A percentile compares a stretch with the other conserved stretches of the same genome.
These are phyloP conservation scores for Diutina sp. DNA, from an alignment of 1,139 yeast species.

Conservation along the genomic window DNA sequence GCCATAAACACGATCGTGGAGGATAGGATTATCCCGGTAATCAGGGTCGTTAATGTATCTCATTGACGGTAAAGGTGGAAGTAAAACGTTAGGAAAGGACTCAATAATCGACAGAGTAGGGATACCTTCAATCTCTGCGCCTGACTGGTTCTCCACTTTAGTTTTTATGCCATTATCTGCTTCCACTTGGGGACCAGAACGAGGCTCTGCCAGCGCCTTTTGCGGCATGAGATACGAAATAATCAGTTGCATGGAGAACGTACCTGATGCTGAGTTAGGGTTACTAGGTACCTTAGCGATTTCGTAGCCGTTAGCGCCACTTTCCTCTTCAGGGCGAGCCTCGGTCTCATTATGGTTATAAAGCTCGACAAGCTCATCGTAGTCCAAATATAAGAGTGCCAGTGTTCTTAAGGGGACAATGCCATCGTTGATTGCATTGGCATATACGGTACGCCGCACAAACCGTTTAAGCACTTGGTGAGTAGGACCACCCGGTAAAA, in stretches of 20 bases:
- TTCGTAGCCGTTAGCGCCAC: not conserved
- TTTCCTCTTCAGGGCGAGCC: not conserved
- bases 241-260: constrained; percentile 32
- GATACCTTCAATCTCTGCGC: constrained; percentile 11
- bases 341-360: not conserved
- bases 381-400: constrained; percentile 62
- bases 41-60: constrained; percentile 56
- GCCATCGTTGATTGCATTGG: constrained; percentile 78
- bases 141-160: constrained; percentile 7
- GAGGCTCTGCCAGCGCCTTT: constrained; percentile 12
- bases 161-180: not conserved
- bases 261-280: constrained; percentile 2
- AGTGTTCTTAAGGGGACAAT: constrained; percentile 85
- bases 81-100: constrained; percentile 63
- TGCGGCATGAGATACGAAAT: constrained; percentile 34
- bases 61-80: constrained; percentile 79
- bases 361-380: constrained; percentile 17
- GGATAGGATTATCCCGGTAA: constrained; percentile 20
- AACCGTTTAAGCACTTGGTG: constrained; percentile 53
- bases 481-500: constrained; percentile 75
- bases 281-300: not conserved
- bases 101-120: constrained; percentile 75
- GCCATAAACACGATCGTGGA: constrained; percentile 28
- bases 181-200: not conserved
- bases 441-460: constrained; percentile 59